Evolutionary conservation across 768 basidiomycete genomes (phyloP), one percentile per base, ranked within the genome.

Genomic region (Rhizopogon roseolus): DNA sequence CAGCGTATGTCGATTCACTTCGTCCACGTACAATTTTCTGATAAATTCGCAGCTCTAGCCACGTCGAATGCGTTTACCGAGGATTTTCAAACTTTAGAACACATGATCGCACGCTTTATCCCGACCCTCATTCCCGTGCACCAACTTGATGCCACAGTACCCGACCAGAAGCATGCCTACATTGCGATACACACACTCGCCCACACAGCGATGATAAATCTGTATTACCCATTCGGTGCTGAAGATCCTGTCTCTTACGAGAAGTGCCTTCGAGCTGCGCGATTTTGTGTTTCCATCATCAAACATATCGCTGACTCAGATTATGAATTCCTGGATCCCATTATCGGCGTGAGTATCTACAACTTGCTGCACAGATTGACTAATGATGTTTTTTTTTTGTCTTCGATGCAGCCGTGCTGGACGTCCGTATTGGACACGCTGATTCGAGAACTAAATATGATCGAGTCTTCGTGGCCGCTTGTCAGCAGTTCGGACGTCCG

Each of bases 251-350:
- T 77, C 43, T 77, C 82, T 19, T 84, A 83, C 57, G 84, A 84
- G 29, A 88, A 88, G 66, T 85, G 85, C 57, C 70, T 84, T 42
- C 76, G 73, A 38, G 84, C 87, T 27, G 85, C 88, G 17, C 77
- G 81, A 50, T 72, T 80, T 36, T 80, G 81, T 57, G 76, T 81
- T 49, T 71, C 78, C 39, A 69, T 90, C 62, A 77, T 84, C 63
- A 84, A 83, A 60, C 79, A 81, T 56, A 73, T 89, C 52, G 66
- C 75, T 25, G 85, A 88, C 25, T 67, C 76, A 59, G 87, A 90
- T 60, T 85, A 81, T 57, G 76, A 79, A 38, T 85, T 81, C 67
- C 75, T 90, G n/a, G 88, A 91, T 70, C 88, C 88, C 25, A 81
- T 90, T 57, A 76, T 90, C 57, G 86, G 84, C 49, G 88, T 90